Evolutionary conservation across 805 yeast species (phyloP).

Genomic region (Saccharomycopsis oosterbeekiorum): DNA sequence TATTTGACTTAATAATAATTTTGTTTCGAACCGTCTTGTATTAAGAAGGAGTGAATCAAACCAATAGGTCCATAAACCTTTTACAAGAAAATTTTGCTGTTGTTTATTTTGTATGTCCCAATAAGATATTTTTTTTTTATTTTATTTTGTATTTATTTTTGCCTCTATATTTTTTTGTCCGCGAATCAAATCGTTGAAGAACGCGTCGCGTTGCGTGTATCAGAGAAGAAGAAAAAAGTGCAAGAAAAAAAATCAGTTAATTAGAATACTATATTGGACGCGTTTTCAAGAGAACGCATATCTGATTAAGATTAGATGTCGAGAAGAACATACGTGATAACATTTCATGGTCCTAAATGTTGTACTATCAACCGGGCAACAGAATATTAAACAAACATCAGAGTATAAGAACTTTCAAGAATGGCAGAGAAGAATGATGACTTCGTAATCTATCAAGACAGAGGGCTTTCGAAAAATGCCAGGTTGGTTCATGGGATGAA

Average conservation of each 20-base stretch:
- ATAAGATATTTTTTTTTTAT: too few relatives aligned
- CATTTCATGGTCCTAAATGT: too few relatives aligned
- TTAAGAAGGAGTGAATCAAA: too few relatives aligned
- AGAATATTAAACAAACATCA: too few relatives aligned
- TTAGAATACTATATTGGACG: too few relatives aligned
- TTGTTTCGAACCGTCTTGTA: not conserved
- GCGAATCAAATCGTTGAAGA: not conserved
- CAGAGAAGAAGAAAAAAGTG: not conserved
- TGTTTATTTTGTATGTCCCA: not conserved
- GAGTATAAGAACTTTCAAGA: not conserved
- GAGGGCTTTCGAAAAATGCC: conserved; percentile 27
- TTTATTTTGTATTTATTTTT: not conserved
- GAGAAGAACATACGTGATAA: too few relatives aligned
- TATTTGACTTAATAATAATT: not conserved
- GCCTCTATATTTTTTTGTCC: not conserved
- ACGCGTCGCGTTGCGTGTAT: not conserved
- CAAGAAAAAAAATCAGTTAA: too few relatives aligned
- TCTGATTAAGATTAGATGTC: too few relatives aligned
- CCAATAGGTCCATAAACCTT: not conserved
- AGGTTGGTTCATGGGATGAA: conserved; percentile 34
- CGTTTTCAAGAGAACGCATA: too few relatives aligned
- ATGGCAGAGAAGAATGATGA: not conserved
- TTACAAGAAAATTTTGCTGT: not conserved
- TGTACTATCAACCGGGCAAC: too few relatives aligned
- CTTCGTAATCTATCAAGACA: conserved; percentile 21